A percentile compares a stretch with the other conserved stretches of the same genome.
Conservation (phyloP, 2,329 filamentous ascomycete genomes). For the Verticillium dahliae region DNA sequence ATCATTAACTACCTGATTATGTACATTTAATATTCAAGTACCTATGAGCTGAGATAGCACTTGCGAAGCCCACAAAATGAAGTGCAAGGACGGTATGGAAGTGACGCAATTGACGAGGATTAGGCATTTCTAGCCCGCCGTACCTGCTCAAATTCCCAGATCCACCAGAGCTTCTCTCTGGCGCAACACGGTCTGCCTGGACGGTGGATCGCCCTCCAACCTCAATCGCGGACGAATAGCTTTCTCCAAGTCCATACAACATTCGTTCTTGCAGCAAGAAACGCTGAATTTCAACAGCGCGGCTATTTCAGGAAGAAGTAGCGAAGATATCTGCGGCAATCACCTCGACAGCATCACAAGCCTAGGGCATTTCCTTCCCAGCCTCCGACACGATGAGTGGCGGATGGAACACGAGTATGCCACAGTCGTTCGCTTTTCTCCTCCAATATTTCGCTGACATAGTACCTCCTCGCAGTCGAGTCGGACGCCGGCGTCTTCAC, state of each 20-base stretch:
- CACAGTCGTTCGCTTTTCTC: neutral
- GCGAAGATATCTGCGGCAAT: neutral
- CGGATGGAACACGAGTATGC: constrained; percentile 87
- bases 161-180: constrained; percentile 7
- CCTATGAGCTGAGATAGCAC: too few species aligned
- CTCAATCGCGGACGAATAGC: neutral
- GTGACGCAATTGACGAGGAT: neutral
- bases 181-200: constrained; percentile 1
- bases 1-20: too few species aligned
- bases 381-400: constrained; percentile 52
- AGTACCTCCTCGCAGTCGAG: constrained; percentile 52
- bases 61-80: too few species aligned
- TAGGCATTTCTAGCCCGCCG: neutral
- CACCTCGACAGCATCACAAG: neutral
- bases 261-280: too few species aligned
- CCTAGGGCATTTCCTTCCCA: neutral
- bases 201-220: neutral
- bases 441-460: constrained; percentile 13
- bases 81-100: neutral
- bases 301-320: too few species aligned
- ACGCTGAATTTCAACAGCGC: too few species aligned
- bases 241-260: too few species aligned
- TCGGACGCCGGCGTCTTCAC: constrained; percentile 98
- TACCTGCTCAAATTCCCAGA: neutral
- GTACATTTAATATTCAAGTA: too few species aligned